These are phyloP conservation scores for Solanum arcanum DNA, from an alignment of 257 asterid species.

Conservation along the genomic window DNA sequence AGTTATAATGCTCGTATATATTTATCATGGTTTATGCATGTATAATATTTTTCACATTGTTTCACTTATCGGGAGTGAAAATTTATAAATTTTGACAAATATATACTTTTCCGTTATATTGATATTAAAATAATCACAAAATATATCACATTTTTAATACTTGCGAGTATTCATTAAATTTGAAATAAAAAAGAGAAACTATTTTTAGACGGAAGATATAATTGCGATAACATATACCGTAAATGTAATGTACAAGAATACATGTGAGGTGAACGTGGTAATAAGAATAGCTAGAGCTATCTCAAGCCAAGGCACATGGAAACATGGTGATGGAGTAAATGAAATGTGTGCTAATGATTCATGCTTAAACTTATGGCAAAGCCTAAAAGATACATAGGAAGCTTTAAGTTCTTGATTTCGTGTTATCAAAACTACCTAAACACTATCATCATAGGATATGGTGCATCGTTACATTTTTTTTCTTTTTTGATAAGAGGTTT, in stretches of 20 bases:
- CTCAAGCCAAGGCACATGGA: not conserved
- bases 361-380: not conserved
- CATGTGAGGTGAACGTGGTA: not conserved
- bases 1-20: not conserved
- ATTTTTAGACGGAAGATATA: not conserved
- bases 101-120: not conserved
- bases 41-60: not conserved
- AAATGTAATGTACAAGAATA: not conserved
- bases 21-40: not conserved
- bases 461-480: not conserved
- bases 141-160: not conserved
- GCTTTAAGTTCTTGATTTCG: not conserved
- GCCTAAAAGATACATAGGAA: not conserved
- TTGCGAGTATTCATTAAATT: too few species aligned
- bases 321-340: constrained; percentile 1
- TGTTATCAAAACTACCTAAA: not conserved
- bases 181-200: not conserved
- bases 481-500: not conserved
- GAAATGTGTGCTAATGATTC: not conserved
- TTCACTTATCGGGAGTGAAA: not conserved
- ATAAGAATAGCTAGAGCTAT: not conserved
- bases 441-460: not conserved
- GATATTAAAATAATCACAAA: not conserved
- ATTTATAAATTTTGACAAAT: not conserved
- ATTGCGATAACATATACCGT: not conserved